These are phyloP conservation scores for Fusarium sp. DNA, from an alignment of 2,329 filamentous ascomycete genomes.

Conservation along the genomic window DNA sequence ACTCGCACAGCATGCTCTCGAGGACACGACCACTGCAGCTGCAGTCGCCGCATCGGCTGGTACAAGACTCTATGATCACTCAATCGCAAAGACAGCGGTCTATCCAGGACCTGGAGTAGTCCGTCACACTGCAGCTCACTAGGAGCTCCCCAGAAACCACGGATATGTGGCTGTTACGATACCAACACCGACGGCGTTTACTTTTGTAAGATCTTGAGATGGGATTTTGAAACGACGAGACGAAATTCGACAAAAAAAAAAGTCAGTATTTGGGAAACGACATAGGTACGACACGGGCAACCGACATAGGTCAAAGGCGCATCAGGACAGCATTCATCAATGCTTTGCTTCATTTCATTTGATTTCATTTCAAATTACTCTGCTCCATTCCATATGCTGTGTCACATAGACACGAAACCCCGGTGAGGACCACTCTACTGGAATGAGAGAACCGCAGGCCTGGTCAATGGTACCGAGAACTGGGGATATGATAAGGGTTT, in stretches of 20 bases:
- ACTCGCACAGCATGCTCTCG: conserved; percentile 40
- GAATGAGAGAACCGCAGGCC: conserved; percentile 29
- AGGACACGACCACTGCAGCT: conserved; percentile 24
- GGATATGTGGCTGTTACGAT: not conserved
- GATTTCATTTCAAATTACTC: conserved; percentile 9
- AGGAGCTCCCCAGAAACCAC: conserved; percentile 3
- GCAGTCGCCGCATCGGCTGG: conserved; percentile 21
- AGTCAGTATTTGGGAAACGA: conserved; percentile 19
- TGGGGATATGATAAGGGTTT: conserved; percentile 3
- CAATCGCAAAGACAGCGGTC: conserved; percentile 32
- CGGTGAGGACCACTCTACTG: conserved; percentile 33
- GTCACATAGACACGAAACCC: conserved; percentile 34
- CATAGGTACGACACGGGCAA: conserved; percentile 25
- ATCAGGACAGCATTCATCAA: conserved; percentile 38
- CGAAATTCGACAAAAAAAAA: conserved; percentile 28
- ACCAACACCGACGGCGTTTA: conserved; percentile 18
- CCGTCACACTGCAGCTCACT: conserved; percentile 28
- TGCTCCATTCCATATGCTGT: conserved; percentile 24
- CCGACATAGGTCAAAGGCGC: conserved; percentile 25
- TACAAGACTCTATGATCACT: conserved; percentile 32
- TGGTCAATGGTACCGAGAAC: conserved; percentile 33
- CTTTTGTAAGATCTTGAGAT: conserved; percentile 24
- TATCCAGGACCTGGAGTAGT: conserved; percentile 30
- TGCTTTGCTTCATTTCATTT: conserved; percentile 21
- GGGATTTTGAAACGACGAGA: conserved; percentile 38